Evolutionary conservation across 1,139 yeast genomes (phyloP).

Genomic region (Geotrichum reessii): DNA sequence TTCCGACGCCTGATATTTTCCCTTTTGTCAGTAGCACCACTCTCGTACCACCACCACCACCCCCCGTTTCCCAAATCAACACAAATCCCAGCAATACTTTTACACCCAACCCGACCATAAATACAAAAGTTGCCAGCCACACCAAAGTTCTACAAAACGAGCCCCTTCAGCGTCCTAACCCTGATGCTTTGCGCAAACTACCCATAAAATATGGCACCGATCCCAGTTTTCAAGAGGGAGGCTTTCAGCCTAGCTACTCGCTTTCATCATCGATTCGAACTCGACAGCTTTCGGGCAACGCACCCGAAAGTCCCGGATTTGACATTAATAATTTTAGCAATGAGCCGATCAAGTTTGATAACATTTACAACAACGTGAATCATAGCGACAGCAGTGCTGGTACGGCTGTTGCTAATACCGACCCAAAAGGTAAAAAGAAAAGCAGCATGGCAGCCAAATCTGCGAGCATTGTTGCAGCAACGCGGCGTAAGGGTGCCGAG

Average conservation of each 20-base stretch:
- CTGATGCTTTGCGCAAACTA: slow-evolving; percentile 8
- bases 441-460: background rate
- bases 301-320: slow-evolving; percentile 7
- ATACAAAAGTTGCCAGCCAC: background rate
- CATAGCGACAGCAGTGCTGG: background rate
- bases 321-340: background rate
- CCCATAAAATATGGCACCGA: slow-evolving; percentile 16
- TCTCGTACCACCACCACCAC: no score
- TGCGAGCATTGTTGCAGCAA: background rate
- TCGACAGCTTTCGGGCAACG: slow-evolving; percentile 19
- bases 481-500: background rate
- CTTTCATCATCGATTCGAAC: slow-evolving; percentile 5
- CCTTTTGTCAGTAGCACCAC: background rate
- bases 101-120: background rate
- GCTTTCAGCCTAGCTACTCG: slow-evolving; percentile 15
- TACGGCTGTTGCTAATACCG: background rate
- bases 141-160: background rate
- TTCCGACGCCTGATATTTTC: slow-evolving; percentile 8
- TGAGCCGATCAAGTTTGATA: background rate
- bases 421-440: background rate
- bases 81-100: background rate
- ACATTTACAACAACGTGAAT: background rate
- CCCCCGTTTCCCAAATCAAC: background rate
- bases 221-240: slow-evolving; percentile 15
- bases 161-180: slow-evolving; percentile 1